Percentiles rank a stretch among this genome's conserved stretches.
Conservation (phyloP, 2,329 filamentous ascomycete genomes). For the Trichoderma harzianum region DNA sequence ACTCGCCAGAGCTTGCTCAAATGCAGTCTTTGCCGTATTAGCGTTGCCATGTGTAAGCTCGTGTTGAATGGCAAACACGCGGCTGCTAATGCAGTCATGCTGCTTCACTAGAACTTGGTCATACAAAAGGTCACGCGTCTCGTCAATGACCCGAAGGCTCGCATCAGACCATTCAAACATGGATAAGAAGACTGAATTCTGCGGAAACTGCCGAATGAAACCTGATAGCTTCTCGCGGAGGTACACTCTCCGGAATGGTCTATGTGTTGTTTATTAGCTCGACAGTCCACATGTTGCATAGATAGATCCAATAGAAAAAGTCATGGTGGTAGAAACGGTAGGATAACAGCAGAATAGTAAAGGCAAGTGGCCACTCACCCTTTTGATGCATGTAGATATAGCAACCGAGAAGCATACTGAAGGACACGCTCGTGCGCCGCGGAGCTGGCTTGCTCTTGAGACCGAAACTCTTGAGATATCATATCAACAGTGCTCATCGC, state of each 20-base stretch:
- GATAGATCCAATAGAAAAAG: not conserved
- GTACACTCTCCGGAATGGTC: conserved; percentile 64
- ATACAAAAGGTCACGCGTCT: conserved; percentile 64
- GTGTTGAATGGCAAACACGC: conserved; percentile 50
- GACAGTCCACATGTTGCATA: not conserved
- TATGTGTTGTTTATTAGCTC: conserved; percentile 28
- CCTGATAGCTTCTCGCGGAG: conserved; percentile 59
- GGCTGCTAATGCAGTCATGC: conserved; percentile 43
- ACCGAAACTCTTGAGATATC: conserved; percentile 43
- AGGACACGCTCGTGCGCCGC: conserved; percentile 60
- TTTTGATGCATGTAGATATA: conserved; percentile 62
- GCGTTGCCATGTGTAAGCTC: conserved; percentile 47
- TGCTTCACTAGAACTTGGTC: conserved; percentile 44
- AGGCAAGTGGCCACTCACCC: conserved; percentile 40
- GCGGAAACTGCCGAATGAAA: conserved; percentile 64
- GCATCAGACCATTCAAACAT: conserved; percentile 72
- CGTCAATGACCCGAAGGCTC: conserved; percentile 70
- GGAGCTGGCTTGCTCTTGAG: conserved; percentile 33
- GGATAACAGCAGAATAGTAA: not conserved
- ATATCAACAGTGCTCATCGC: conserved; percentile 41
- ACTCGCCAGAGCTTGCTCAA: conserved; percentile 49
- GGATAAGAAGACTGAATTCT: conserved; percentile 71
- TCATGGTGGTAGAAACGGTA: not conserved
- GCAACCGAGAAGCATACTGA: conserved; percentile 63
- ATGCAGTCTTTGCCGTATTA: conserved; percentile 49